Evolutionary conservation across 2,329 filamentous ascomycete species (phyloP), one percentile per base, ranked within the genome.

Genomic region (Ramichloridium luteum): DNA sequence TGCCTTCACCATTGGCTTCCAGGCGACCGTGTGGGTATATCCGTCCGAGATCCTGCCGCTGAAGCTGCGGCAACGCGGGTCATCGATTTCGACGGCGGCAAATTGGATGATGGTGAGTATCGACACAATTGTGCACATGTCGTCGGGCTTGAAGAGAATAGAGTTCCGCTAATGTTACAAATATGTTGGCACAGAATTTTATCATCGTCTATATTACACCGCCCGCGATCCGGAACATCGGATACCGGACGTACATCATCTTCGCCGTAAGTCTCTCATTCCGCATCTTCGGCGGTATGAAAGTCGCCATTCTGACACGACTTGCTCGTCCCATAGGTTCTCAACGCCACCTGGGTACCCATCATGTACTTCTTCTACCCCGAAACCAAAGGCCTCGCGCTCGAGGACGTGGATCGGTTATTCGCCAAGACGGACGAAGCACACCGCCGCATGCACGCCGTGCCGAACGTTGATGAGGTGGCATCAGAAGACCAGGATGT

Each of bases 381-480:
- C 0, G 71, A 74, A 46, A 74, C 70, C 3, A 69, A 68, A 6
- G 65, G 64, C 34, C 45, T 48, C 25, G 55, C 53, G 10, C 61
- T 80, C 17, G 77, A 81, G 53, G 77, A 81, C 50, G 73, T 82
- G 55, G 77, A 82, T 46, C 64, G 70, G 35, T 74, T 81, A 42
- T 77, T 79, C 60, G 50, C 53, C 9, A 41, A 35, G 30, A 34
- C 32, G 10, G 40, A 43, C 3, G 38, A 38, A 4, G 43, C 39
- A 5, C 42, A 43, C 12, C 28, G 42, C n/a, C 42, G 41, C 22
- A 40, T 45, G 42, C 40, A 37, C 17, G 26, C 30, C 0, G 32
- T 41, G n/a, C n/a, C n/a, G n/a, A n/a, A n/a, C n/a, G n/a, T n/a
- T n/a, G n/a, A n/a, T n/a, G n/a, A n/a, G n/a, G n/a, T n/a, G n/a